A percentile compares a stretch with the other conserved stretches of the same genome.
Evolutionary conservation across 495 filamentous ascomycete species (phyloP).

Genomic region (Hyaloscypha finlandica): DNA sequence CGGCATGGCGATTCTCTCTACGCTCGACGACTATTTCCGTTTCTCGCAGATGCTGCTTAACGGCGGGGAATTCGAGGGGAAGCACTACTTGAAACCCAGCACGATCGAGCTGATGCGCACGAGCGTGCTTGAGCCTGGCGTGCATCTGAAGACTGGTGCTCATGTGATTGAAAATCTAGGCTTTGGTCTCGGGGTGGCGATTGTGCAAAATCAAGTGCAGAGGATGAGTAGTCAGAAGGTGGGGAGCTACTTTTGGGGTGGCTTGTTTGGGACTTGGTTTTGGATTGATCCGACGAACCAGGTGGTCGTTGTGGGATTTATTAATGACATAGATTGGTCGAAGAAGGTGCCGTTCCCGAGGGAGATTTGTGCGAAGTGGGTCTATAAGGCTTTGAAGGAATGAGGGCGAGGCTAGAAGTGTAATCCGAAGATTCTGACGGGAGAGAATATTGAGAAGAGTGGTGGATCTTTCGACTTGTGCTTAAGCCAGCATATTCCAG

Average conservation of each 20-base stretch:
- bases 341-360: not conserved
- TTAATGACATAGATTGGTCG: not conserved
- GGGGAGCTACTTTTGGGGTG: constrained; percentile 4
- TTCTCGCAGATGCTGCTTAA: constrained; percentile 15
- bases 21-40: constrained; percentile 6
- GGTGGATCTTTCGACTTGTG: too few relatives aligned
- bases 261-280: constrained; percentile 14
- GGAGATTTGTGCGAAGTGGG: not conserved
- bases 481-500: too few relatives aligned
- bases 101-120: constrained; percentile 14
- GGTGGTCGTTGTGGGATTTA: not conserved
- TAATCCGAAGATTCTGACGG: too few relatives aligned
- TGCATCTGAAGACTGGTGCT: not conserved
- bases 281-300: constrained; percentile 9
- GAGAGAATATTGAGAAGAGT: too few relatives aligned
- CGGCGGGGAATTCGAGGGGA: constrained; percentile 13
- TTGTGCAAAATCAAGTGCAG: not conserved
- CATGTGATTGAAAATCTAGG: not conserved
- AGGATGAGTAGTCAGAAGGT: not conserved
- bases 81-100: constrained; percentile 7
- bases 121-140: constrained; percentile 12
- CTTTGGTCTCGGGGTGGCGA: not conserved
- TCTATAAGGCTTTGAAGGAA: constrained; percentile 10
- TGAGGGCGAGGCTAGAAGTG: not conserved
- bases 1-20: constrained; percentile 6